Conservation (phyloP, 768 basidiomycete species). For the Macrolepiota albuminosa region DNA sequence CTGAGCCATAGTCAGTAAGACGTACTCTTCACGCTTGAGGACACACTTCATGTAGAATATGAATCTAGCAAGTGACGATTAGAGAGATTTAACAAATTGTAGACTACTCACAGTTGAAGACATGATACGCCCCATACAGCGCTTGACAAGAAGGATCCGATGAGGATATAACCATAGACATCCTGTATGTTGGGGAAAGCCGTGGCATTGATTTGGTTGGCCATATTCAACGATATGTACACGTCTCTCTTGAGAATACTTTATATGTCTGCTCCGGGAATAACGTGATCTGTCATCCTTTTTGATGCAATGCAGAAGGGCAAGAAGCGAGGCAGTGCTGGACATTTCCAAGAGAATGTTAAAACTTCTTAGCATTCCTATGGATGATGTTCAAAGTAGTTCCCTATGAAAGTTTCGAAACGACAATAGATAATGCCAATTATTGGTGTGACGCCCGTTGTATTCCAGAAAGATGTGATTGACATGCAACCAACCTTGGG, state of each 20-base stretch:
- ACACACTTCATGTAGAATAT: slow-evolving; percentile 1
- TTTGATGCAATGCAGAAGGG: no score
- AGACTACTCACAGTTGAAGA: background rate
- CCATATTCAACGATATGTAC: background rate
- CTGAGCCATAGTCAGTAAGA: background rate
- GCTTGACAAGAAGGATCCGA: background rate
- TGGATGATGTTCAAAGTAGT: no score
- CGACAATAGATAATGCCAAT: no score
- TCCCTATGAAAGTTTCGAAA: no score
- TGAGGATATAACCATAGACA: background rate
- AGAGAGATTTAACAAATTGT: background rate
- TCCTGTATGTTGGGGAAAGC: background rate
- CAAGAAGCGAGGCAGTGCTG: no score
- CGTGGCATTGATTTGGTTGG: background rate
- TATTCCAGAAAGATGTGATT: no score
- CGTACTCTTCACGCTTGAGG: background rate
- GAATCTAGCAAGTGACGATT: background rate
- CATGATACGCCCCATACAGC: slow-evolving; percentile 1
- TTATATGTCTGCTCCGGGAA: background rate
- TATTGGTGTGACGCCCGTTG: no score
- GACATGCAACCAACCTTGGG: no score
- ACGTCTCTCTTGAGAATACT: background rate
- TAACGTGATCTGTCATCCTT: no score
- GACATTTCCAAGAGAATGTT: no score
- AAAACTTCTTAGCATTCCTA: no score